Evolutionary conservation across 345 rosid species (phyloP).

Genomic region (Dipteronia dyeriana): DNA sequence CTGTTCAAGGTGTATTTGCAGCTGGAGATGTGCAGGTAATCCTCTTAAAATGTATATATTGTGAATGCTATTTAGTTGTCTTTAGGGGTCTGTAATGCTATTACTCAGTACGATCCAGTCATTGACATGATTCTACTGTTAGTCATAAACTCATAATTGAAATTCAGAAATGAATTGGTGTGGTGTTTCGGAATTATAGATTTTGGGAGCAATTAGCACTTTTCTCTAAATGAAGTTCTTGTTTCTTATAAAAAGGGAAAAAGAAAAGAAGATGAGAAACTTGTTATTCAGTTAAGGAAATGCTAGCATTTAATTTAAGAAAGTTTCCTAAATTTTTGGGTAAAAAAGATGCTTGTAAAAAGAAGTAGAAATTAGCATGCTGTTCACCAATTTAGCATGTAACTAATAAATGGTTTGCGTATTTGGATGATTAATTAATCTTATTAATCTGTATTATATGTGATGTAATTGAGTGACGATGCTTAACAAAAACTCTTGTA

Average conservation of each 20-base stretch:
- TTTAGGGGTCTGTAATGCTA: neutral
- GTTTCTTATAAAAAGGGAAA: neutral
- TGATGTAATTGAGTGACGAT: neutral
- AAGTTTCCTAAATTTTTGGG: neutral
- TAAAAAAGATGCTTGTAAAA: neutral
- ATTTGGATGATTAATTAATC: neutral
- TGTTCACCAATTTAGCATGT: neutral
- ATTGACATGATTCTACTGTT: neutral
- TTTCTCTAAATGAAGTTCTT: neutral
- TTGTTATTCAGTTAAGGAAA: neutral
- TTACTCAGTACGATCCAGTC: neutral
- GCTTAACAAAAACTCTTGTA: neutral
- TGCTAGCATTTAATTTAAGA: neutral
- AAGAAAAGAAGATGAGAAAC: neutral
- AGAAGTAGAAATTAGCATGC: neutral
- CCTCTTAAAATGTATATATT: slow-evolving; percentile 10
- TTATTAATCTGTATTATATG: neutral
- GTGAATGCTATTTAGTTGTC: neutral
- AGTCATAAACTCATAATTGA: neutral
- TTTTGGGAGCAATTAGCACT: neutral
- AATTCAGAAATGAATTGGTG: neutral
- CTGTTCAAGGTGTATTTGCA: slow-evolving; percentile 91
- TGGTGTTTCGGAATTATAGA: neutral
- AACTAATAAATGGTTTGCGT: neutral
- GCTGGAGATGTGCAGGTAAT: slow-evolving; percentile 99